A percentile compares a stretch with the other conserved stretches of the same genome.
phyloP scores from a whole-genome alignment of 176 grass and related monocot genomes.

The Paspalum notatum region DNA sequence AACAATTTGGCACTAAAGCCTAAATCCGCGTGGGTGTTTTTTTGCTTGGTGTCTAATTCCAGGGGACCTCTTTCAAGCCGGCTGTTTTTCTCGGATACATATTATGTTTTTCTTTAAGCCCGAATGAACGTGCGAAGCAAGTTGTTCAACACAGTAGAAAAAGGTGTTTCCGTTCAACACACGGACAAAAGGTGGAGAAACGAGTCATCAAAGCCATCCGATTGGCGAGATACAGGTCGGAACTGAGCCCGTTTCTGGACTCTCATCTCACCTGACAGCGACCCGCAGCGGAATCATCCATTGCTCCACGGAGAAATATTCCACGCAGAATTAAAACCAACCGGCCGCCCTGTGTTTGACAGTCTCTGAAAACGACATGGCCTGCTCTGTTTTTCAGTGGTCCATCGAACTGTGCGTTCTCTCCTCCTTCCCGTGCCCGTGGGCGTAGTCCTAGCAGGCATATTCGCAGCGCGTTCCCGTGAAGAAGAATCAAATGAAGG shows the following conservation, averaged over 20 bases:
- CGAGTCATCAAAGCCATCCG: not conserved
- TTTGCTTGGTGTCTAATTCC: too few relatives aligned
- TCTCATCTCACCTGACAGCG: not conserved
- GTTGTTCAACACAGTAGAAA: too few relatives aligned
- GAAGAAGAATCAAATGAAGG: not conserved
- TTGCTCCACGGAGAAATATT: constrained; percentile 35
- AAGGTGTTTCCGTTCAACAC: too few relatives aligned
- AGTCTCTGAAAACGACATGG: not conserved
- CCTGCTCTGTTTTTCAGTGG: not conserved
- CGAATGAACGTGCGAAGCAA: not conserved
- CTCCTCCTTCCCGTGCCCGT: too few relatives aligned
- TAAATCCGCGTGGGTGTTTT: too few relatives aligned
- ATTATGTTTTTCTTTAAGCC: too few relatives aligned
- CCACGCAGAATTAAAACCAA: not conserved
- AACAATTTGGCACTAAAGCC: too few relatives aligned
- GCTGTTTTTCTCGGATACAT: not conserved
- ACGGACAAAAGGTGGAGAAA: not conserved
- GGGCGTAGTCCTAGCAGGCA: not conserved
- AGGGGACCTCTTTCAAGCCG: not conserved
- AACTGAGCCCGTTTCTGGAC: not conserved
- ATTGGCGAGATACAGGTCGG: not conserved
- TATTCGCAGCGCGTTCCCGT: constrained; percentile 1
- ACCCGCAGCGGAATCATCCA: constrained; percentile 15
- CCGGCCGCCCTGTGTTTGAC: constrained; percentile 41
- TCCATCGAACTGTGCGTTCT: too few relatives aligned